Base-by-base conservation (phyloP, 495 filamentous ascomycete species). In the Annulohypoxylon bovei region DNA sequence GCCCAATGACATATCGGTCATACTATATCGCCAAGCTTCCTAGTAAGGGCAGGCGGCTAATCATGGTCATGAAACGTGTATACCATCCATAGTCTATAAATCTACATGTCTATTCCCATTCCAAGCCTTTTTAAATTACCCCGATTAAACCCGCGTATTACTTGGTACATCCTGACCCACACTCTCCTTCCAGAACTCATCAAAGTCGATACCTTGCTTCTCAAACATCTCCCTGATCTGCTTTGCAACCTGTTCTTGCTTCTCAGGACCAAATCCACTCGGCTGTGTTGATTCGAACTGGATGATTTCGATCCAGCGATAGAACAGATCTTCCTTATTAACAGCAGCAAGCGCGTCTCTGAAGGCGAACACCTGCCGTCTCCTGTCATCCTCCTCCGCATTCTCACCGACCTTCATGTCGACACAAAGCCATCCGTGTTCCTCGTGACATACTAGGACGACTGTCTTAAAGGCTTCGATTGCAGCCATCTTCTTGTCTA, bases 251-350 rank as follows among this genome's bases (percentile, higher is more conserved):
- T 83, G 83, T 22, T 84, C 77, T 79, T 94, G 91, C 68, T 86
- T 82, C 71, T 93, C 91, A 3, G 80, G 75, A 1, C 87, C 90
- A 72, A 94, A 94, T 0, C 90, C 90, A 40, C 90, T 92, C 0
- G 92, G 88, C 65, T 85, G 85, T 28, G 86, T 86, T 52, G 91
- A 91, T 79, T 95, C 93, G 73, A 87, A 93, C 77, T 96, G 93
- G 39, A 96, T 83, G 60, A 95, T 78, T 80, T 97, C 93, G 53
- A 94, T 90, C 91, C 92, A 94, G 32, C 89, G 85, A 78, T 89
- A 95, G 80, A 97, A 97, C 6, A 97, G 76, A 61, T 89, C 86
- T 76, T 95, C 93, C 77, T 95, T 94, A 8, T 91, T 91, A 75
- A 94, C 80, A 2, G 82, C 82, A 2, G 86, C 84, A 65, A 96